Percentiles rank a stretch among this genome's conserved stretches.
phyloP scores from a whole-genome alignment of 2,329 filamentous ascomycete genomes.

The Diaporthe eres region DNA sequence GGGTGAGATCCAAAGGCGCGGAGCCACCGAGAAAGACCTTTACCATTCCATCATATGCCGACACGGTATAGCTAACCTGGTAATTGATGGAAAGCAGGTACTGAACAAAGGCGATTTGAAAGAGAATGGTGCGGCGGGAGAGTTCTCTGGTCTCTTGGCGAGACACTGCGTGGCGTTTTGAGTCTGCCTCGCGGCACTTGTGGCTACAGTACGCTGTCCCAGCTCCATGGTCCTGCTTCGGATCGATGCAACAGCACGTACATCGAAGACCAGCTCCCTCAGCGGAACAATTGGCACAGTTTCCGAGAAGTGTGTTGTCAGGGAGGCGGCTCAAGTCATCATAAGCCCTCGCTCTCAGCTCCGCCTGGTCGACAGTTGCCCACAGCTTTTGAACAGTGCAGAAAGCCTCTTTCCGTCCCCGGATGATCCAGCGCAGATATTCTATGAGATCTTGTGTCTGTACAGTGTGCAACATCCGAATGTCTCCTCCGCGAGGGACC shows the following conservation, averaged over 20 bases:
- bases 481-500: no score
- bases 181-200: background rate
- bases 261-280: background rate
- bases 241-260: background rate
- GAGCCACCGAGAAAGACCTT: accelerated
- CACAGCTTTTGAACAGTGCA: background rate
- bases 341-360: accelerated
- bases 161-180: no score
- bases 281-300: background rate
- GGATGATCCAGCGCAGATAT: background rate
- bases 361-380: background rate
- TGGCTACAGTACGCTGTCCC: background rate
- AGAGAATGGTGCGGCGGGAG: background rate
- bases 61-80: no score
- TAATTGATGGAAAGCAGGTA: background rate
- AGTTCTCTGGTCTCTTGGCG: background rate
- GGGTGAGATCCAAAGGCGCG: background rate
- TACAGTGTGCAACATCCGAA: background rate
- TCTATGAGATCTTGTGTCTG: background rate
- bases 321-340: background rate
- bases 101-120: background rate
- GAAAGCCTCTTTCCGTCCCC: background rate
- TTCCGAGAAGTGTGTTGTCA: accelerated
- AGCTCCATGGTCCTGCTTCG: accelerated
- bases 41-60: background rate